These are phyloP conservation scores for Blastomyces parvus DNA, from an alignment of 2,329 filamentous ascomycete genomes.

Conservation along the genomic window DNA sequence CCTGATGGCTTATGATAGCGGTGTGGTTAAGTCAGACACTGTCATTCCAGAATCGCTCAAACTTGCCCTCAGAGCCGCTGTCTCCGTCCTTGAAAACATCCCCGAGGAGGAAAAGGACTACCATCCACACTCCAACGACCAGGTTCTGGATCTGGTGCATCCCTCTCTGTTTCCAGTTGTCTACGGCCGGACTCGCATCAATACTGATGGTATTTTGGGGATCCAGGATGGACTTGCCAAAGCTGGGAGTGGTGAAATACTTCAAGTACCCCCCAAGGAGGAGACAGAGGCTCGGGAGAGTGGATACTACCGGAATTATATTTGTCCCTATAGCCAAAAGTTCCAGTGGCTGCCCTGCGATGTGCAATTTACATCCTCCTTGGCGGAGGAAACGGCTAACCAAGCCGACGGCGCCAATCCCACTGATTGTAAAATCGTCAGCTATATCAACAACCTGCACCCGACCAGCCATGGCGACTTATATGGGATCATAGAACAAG, in stretches of 20 bases:
- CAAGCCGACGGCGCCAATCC: conserved; percentile 8
- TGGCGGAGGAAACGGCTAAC: not conserved
- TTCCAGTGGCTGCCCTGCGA: conserved; percentile 41
- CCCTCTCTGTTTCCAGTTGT: conserved; percentile 43
- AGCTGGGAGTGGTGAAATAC: conserved; percentile 16
- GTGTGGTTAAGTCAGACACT: conserved; percentile 49
- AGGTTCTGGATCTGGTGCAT: conserved; percentile 56
- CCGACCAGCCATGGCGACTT: conserved; percentile 24
- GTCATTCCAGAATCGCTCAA: conserved; percentile 35
- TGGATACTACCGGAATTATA: too few relatives aligned
- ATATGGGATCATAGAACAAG: conserved; percentile 27
- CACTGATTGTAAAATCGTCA: conserved; percentile 23
- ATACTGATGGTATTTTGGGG: conserved; percentile 17
- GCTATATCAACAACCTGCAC: conserved; percentile 37
- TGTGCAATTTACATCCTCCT: conserved; percentile 18
- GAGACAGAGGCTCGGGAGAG: conserved; percentile 8
- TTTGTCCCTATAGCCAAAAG: conserved; percentile 19
- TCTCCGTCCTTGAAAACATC: conserved; percentile 44
- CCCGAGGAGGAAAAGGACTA: conserved; percentile 50
- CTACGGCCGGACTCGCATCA: conserved; percentile 22
- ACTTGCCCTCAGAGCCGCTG: conserved; percentile 38
- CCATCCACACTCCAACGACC: conserved; percentile 49
- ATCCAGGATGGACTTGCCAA: conserved; percentile 20
- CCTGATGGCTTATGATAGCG: conserved; percentile 37
- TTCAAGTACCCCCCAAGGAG: conserved; percentile 11